Evolutionary conservation across 768 basidiomycete genomes (phyloP), one percentile per base, ranked within the genome.

Genomic region (Lactifluus pinguis): DNA sequence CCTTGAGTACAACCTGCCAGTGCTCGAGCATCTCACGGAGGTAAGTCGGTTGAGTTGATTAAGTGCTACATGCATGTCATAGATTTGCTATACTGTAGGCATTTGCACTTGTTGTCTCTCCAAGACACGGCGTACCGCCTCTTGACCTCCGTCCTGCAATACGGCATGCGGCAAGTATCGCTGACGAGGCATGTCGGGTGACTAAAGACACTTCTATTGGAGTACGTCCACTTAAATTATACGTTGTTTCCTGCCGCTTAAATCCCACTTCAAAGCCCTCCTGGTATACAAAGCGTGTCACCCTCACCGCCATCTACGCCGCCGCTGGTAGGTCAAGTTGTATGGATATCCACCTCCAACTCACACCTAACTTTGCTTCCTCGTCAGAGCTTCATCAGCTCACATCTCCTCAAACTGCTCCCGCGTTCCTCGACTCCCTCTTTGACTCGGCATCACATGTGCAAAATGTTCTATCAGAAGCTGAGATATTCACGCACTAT

Each of bases 341-440:
- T 56, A 6, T 34, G 32, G 9, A 1, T 4, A 29, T 19, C 21
- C 25, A 25, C 25, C 32, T 39, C 42, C 30, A 4, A n/a, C 17
- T n/a, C 3, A 36, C 15, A 14, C 6, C 13, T 53, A 41, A 51
- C 45, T n/a, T 30, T 6, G 3, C 5, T 15, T 44, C 44, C 48
- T 52, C 10, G n/a, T 29, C 57, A 32, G 90, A 92, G 72, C 75
- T 93, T 15, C 90, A 92, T 67, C 90, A 93, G 68, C 69, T 93
- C n/a, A 79, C 82, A 0, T 92, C 90, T 1, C 87, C 90, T 4
- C 68, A 74, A 13, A 89, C 89, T 2, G 83, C 87, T 0, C 72
- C 75, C 32, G 72, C 75, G 3, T 91, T 93, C 74, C 76, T 93
- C 14, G 83, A 86, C 49, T 72, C 77, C 8, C 79, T 91, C 6